Conservation (phyloP, 306 rosid genomes). For the Morella rubra region DNA sequence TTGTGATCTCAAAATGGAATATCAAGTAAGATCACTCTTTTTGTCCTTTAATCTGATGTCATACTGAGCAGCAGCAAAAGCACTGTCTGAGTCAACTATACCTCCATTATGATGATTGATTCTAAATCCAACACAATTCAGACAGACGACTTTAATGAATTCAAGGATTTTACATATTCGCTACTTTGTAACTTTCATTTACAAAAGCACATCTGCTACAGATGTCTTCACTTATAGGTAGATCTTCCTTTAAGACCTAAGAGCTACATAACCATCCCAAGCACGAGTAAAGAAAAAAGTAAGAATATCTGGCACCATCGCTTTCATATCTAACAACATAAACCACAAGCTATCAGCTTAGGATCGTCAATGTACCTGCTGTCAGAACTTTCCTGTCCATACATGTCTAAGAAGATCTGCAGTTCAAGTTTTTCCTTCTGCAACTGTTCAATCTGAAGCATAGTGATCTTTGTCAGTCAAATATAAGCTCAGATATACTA, state of each 20-base stretch:
- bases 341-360: conserved; percentile 16
- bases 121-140: neutral
- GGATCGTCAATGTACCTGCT: conserved; percentile 52
- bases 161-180: neutral
- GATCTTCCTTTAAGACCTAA: neutral
- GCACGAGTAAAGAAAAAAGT: neutral
- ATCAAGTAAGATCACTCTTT: neutral
- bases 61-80: neutral
- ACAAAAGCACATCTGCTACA: neutral
- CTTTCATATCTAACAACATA: neutral
- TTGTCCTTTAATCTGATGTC: neutral
- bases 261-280: neutral
- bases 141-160: neutral
- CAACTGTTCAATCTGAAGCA: conserved; percentile 70
- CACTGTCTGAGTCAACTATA: neutral
- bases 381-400: conserved; percentile 67
- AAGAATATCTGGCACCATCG: neutral
- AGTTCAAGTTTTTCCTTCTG: conserved; percentile 67
- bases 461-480: conserved; percentile 25
- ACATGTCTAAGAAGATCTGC: conserved; percentile 67
- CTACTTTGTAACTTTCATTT: neutral
- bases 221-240: neutral
- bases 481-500: conserved; percentile 17
- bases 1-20: neutral
- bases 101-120: neutral